Base-by-base conservation (phyloP, 1,284 basidiomycete genomes). In the Meripilus lineatus region DNA sequence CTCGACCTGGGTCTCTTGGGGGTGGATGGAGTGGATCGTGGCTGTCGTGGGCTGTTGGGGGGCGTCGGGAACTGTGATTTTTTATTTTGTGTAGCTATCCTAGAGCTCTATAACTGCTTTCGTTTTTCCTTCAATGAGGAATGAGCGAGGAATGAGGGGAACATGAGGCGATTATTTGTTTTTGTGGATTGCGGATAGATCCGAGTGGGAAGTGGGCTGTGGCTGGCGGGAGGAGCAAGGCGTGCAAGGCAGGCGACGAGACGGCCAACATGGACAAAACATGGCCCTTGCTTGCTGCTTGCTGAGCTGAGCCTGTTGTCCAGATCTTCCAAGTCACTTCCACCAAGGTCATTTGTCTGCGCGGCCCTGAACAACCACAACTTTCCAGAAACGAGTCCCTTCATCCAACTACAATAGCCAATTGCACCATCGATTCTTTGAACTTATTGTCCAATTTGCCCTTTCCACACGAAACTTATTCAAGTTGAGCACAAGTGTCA, bases 21-120 rank as follows among this genome's bases (percentile, higher is more conserved):
- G 63, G 65, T 35, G 80, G 81, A 75, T 70, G 62, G 41, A 63
- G 74, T 33, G 70, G 74, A 50, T n/a, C n/a, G n/a, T 82, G 79
- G 81, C 65, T 71, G 45, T 66, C 68, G 15, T 84, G 81, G 81
- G 50, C 83, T 44, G 52, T 81, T 48, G 77, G 79, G 49, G 67
- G 66, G 21, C 47, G 42, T 49, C 49, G 49, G 48, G 38, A 39
- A 30, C 17, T 35, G 22, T 46, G 41, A 34, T 42, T 38, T 42
- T 30, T 43, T 18, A 28, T 49, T 36, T 41, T 46, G 40, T 40
- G 18, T 42, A 42, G 41, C 35, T 50, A 50, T 41, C 41, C 15
- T 50, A 50, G 23, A 50, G 51, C 49, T 46, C 32, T 48, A 37
- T 49, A 46, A 49, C 34, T 38, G 39, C 41, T 48, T 40, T 48